Percentiles rank a stretch among this genome's conserved stretches.
Evolutionary conservation across 2,329 filamentous ascomycete genomes (phyloP).

Genomic region (Pezicula neosporulosa): DNA sequence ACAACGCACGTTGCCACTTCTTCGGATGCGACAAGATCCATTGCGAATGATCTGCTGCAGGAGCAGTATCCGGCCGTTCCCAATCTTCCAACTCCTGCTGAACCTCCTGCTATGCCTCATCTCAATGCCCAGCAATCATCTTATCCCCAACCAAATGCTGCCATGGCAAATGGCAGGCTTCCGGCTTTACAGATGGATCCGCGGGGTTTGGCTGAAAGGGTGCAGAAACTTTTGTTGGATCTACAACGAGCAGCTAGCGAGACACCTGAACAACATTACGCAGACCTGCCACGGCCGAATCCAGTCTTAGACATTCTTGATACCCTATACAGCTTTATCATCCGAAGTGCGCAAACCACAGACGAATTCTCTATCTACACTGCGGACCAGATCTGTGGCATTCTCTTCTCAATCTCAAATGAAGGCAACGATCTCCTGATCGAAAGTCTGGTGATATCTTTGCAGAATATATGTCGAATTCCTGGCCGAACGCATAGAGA

Average conservation of each 20-base stretch:
- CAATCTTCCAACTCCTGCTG: slow-evolving; percentile 54
- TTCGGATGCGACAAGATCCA: slow-evolving; percentile 57
- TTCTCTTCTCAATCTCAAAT: slow-evolving; percentile 49
- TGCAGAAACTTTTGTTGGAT: slow-evolving; percentile 56
- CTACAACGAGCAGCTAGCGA: slow-evolving; percentile 51
- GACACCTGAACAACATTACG: slow-evolving; percentile 56
- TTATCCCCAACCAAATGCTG: slow-evolving; percentile 51
- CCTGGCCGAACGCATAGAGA: slow-evolving; percentile 47
- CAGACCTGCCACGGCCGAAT: slow-evolving; percentile 55
- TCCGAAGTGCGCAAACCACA: slow-evolving; percentile 58
- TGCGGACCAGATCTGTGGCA: slow-evolving; percentile 54
- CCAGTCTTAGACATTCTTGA: slow-evolving; percentile 60
- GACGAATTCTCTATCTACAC: slow-evolving; percentile 58
- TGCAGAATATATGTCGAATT: slow-evolving; percentile 59
- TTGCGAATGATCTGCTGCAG: slow-evolving; percentile 62
- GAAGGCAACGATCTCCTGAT: slow-evolving; percentile 51
- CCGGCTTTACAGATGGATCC: slow-evolving; percentile 44
- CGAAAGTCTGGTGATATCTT: slow-evolving; percentile 59
- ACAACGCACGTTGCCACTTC: slow-evolving; percentile 52
- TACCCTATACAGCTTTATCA: slow-evolving; percentile 57
- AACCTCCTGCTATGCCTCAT: slow-evolving; percentile 50
- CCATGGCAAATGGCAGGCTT: slow-evolving; percentile 48
- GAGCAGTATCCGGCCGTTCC: slow-evolving; percentile 58
- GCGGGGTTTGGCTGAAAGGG: slow-evolving; percentile 48
- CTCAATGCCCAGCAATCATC: slow-evolving; percentile 49